phyloP scores from a whole-genome alignment of 2,329 filamentous ascomycete species.

The Sporothrix euskadiensis region DNA sequence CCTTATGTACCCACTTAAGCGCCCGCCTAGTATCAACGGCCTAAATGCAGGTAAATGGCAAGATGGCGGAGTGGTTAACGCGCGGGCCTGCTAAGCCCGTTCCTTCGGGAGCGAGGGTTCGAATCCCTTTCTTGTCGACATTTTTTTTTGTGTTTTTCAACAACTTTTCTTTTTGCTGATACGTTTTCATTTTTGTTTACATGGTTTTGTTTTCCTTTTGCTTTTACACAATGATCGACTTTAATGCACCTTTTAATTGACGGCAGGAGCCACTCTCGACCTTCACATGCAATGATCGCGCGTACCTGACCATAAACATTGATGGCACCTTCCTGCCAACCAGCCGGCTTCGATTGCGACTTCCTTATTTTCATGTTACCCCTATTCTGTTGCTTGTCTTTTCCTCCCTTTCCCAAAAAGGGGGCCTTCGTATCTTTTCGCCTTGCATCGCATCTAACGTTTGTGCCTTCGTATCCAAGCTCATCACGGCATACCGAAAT shows the following conservation, averaged over 20 bases:
- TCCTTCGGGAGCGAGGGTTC: slow-evolving; percentile 30
- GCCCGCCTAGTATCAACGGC: not conserved
- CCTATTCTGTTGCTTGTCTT: not conserved
- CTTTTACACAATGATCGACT: not conserved
- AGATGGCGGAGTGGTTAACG: slow-evolving; percentile 30
- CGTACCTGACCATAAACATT: not conserved
- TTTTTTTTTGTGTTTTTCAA: slow-evolving; percentile 15
- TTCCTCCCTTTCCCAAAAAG: not conserved
- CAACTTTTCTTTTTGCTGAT: not conserved
- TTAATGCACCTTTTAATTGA: not conserved
- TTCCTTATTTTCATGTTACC: not conserved
- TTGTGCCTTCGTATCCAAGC: not conserved
- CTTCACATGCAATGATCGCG: not conserved
- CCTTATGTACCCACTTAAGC: not conserved
- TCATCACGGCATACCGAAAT: not conserved
- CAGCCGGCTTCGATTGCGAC: not conserved
- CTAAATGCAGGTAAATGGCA: slow-evolving; percentile 13
- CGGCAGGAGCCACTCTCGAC: not conserved
- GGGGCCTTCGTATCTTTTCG: not conserved
- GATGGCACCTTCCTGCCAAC: not conserved
- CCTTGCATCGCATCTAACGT: not conserved
- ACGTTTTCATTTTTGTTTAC: not conserved
- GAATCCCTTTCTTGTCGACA: slow-evolving; percentile 25
- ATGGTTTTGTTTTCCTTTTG: not conserved
- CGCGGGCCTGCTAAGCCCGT: slow-evolving; percentile 30